Evolutionary conservation across 1,284 basidiomycete genomes (phyloP), one percentile per base, ranked within the genome.

Genomic region (Mycena sp.): DNA sequence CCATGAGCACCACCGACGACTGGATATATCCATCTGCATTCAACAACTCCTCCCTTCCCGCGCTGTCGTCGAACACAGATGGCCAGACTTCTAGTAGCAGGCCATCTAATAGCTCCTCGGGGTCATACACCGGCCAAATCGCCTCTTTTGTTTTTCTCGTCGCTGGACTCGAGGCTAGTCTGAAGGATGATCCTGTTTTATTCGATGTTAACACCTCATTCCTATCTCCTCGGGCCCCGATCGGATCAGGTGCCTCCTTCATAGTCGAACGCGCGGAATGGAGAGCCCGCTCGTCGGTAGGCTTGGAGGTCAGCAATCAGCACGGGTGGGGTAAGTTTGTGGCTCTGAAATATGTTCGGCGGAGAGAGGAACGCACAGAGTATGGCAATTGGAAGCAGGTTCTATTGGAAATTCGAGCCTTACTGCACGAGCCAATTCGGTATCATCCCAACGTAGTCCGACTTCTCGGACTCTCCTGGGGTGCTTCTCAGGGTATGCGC

Each of bases 401-500:
- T 21, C 17, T 53, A 37, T 37, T 53, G 14, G 51, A 53, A 29
- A 53, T 53, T 3, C 51, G 51, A 3, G 35, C 49, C 14, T 17
- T 51, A 35, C 21, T 51, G 32, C 49, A 53, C 51, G 37, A 53
- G 17, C 51, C 51, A 9, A 53, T 53, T 14, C 51, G 51, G 6
- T 53, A 53, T 41, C 51, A 53, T 21, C 51, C 51, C 51, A 53
- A 53, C 38, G 41, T 53, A 9, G 51, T 53, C 16, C 51, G 51
- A 3, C 38, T 53, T 17, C 26, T 53, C 25, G 51, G 51, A 41
- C 4, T 53, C 5, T 40, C 2, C 32, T 53, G 51, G 51, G 51
- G 51, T 25, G 51, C 25, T 4, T 10, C 38, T 6, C 51, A 19
- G 2, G 51, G 51, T n/a, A 53, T 25, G 37, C 51, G 51, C 9